These are phyloP conservation scores for Thermothelomyces thermophilus DNA, from an alignment of 2,329 filamentous ascomycete species.

Conservation along the genomic window DNA sequence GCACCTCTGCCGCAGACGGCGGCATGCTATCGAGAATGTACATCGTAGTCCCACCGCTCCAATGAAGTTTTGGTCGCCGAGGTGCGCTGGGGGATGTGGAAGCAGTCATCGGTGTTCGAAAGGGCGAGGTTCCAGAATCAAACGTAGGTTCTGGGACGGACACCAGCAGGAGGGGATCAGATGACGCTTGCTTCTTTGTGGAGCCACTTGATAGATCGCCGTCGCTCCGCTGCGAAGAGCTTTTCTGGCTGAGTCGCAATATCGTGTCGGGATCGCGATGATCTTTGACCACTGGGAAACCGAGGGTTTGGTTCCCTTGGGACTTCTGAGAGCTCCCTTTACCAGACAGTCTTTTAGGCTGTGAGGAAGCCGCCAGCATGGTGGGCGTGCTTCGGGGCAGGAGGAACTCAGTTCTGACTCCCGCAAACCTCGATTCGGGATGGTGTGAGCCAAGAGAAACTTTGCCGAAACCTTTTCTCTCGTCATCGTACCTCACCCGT, in stretches of 20 bases:
- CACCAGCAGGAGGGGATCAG: constrained; percentile 26
- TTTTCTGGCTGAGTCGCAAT: constrained; percentile 60
- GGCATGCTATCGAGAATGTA: constrained; percentile 29
- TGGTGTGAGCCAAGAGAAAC: neutral
- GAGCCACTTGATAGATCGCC: constrained; percentile 26
- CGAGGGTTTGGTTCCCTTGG: constrained; percentile 40
- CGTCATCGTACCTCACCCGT: constrained; percentile 1
- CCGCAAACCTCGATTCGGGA: neutral
- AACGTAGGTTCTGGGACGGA: constrained; percentile 10
- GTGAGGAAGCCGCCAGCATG: constrained; percentile 21
- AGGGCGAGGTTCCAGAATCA: neutral
- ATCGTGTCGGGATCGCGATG: constrained; percentile 58
- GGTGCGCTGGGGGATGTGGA: neutral
- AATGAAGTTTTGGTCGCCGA: constrained; percentile 10
- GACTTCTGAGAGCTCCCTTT: constrained; percentile 29
- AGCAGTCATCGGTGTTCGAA: neutral
- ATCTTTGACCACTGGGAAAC: constrained; percentile 73
- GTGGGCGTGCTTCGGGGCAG: no score
- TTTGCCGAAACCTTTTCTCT: neutral
- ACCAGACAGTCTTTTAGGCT: constrained; percentile 20
- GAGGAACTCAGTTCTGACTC: no score
- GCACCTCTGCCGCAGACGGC: constrained; percentile 39
- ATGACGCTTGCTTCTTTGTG: constrained; percentile 32
- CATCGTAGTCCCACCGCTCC: constrained; percentile 26
- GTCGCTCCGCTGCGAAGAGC: constrained; percentile 45